Evolutionary conservation across 2,329 filamentous ascomycete genomes (phyloP), one percentile per base, ranked within the genome.

Genomic region (Stagonosporopsis rhizophila): DNA sequence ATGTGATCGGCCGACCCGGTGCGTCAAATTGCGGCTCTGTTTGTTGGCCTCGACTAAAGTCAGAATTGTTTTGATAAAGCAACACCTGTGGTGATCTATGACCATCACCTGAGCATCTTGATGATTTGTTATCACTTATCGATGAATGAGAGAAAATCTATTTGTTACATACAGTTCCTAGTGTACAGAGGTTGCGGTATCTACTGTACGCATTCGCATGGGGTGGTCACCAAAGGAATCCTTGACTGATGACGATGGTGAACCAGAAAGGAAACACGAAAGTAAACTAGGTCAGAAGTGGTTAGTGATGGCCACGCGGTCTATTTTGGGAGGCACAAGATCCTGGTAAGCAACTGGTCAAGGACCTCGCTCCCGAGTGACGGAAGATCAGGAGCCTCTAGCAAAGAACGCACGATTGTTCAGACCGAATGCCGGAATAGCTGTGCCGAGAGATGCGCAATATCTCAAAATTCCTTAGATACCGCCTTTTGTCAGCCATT

Each of bases 231-330:
- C 50, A 53, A 41, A 3, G 11, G 20, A 20, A 38, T 8, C 17
- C 19, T 19, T 22, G 44, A 19, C 9, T 7, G 45, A 54, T 55
- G 52, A 48, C 52, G 45, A 44, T 49, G 34, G 39, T 35, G 40
- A 44, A 27, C 40, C 34, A 44, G 6, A 22, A 5, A 7, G 3
- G 34, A 34, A 27, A 34, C 34, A 40, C 15, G n/a, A 5, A 4
- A 6, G 11, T 19, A 14, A 2, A 7, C 45, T 20, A 55, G 12
- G 14, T 45, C 34, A 6, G 20, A 3, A 44, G 9, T 3, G 23
- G 45, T 39, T 55, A 49, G 45, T 17, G 14, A 11, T 6, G 9
- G 3, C 6, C 7, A 4, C 7, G 15, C 17, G n/a, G 7, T 55
- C 44, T 55, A 55, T 55, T 55, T 49, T 20, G 11, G 34, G 40